Conservation (phyloP, 805 yeast species). For the Monosporozyma aerobia region DNA sequence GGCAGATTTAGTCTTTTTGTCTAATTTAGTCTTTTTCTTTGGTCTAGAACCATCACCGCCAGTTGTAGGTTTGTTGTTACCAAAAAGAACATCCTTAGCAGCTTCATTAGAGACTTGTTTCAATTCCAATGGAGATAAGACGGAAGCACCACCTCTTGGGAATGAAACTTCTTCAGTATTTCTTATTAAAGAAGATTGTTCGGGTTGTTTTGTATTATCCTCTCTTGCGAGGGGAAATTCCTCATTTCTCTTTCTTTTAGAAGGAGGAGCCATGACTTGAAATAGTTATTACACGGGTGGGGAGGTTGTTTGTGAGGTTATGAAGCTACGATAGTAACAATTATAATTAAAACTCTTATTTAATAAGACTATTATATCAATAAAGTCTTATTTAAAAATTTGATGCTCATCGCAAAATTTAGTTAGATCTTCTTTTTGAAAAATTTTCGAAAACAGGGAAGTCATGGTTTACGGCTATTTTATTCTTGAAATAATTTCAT, state of each 20-base stretch:
- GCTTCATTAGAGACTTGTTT: slow-evolving; percentile 92
- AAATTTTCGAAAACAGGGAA: slow-evolving; percentile 2
- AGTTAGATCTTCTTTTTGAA: slow-evolving; percentile 1
- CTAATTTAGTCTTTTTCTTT: slow-evolving; percentile 36
- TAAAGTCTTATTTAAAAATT: neutral
- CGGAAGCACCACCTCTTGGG: slow-evolving; percentile 94
- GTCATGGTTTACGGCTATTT: neutral
- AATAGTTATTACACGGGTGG: neutral
- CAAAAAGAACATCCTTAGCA: slow-evolving; percentile 75
- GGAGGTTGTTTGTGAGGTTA: neutral
- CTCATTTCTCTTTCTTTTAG: slow-evolving; percentile 44
- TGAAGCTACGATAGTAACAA: neutral
- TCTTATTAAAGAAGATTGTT: slow-evolving; percentile 30
- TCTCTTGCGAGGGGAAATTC: slow-evolving; percentile 35
- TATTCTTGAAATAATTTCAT: neutral
- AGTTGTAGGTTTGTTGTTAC: slow-evolving; percentile 15
- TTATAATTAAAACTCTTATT: no score
- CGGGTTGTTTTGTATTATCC: slow-evolving; percentile 33
- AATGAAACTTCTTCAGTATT: slow-evolving; percentile 40
- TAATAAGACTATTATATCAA: neutral
- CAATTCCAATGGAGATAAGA: slow-evolving; percentile 79
- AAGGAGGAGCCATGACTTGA: slow-evolving; percentile 14
- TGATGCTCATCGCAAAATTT: slow-evolving; percentile 6
- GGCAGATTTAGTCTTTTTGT: slow-evolving; percentile 20
- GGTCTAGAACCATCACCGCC: slow-evolving; percentile 18